A percentile compares a stretch with the other conserved stretches of the same genome.
Evolutionary conservation across 2,329 filamentous ascomycete species (phyloP).

Genomic region (Diaporthe sp.): DNA sequence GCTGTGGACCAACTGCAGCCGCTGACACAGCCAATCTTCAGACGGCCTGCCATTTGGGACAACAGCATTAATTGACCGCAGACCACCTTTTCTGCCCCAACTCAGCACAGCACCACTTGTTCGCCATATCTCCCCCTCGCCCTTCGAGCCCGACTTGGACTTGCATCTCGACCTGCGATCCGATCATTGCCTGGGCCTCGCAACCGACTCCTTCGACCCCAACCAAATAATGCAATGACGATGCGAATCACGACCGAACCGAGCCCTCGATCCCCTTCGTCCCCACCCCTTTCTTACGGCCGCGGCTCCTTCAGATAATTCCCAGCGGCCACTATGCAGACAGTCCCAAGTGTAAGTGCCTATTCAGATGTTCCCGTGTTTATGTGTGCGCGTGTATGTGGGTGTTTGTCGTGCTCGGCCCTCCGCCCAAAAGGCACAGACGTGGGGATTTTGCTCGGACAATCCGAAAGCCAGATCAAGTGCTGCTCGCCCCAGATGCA

Average conservation of each 20-base stretch:
- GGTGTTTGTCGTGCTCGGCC: constrained; percentile 14
- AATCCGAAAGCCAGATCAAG: not conserved
- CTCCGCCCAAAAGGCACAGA: constrained; percentile 12
- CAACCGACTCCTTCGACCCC: constrained; percentile 8
- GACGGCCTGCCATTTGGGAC: constrained; percentile 36
- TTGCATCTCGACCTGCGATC: constrained; percentile 5
- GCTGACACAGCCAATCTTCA: constrained; percentile 40
- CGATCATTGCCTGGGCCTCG: constrained; percentile 12
- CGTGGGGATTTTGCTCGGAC: constrained; percentile 25
- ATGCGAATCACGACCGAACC: constrained; percentile 52
- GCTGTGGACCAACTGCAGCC: constrained; percentile 36
- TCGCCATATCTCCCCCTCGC: not conserved
- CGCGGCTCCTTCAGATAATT: constrained; percentile 47
- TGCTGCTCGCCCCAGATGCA: constrained; percentile 4
- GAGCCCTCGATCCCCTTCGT: constrained; percentile 48
- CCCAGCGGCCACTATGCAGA: constrained; percentile 52
- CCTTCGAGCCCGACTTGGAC: not conserved
- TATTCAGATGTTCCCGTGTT: not conserved
- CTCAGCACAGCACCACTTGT: constrained; percentile 29
- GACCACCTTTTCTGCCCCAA: constrained; percentile 12
- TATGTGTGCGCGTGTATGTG: not conserved
- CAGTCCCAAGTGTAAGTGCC: constrained; percentile 60
- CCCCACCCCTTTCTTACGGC: constrained; percentile 47
- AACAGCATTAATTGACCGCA: constrained; percentile 33
- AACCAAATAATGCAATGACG: constrained; percentile 51